These are phyloP conservation scores for Samsoniella hepiali DNA, from an alignment of 2,329 filamentous ascomycete species.

Conservation along the genomic window DNA sequence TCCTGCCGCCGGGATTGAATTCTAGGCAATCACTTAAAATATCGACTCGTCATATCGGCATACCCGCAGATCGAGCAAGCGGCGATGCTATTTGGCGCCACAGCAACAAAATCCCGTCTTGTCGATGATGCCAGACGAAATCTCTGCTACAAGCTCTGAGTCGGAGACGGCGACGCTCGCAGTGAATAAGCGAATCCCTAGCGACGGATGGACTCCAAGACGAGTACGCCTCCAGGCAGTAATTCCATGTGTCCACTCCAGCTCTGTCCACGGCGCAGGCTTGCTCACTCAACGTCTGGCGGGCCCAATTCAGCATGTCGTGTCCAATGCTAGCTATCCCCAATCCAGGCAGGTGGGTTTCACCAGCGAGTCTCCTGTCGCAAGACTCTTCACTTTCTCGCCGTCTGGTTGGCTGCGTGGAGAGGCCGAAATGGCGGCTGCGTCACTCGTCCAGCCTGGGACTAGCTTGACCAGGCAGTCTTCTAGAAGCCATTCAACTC, in stretches of 20 bases:
- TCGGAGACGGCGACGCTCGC: background rate
- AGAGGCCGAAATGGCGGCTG: constrained; percentile 26
- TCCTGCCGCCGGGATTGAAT: background rate
- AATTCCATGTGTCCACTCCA: constrained; percentile 9
- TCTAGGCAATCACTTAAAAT: constrained; percentile 1
- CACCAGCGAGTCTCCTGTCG: background rate
- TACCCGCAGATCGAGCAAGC: constrained; percentile 12
- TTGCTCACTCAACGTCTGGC: constrained; percentile 2
- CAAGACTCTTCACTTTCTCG: constrained; percentile 16
- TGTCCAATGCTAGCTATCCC: constrained; percentile 1
- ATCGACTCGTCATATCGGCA: constrained; percentile 15
- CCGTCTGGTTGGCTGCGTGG: constrained; percentile 29
- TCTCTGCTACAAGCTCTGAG: background rate
- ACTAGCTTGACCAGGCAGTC: constrained; percentile 33
- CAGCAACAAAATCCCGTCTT: background rate
- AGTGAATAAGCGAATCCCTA: background rate
- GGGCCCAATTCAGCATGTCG: constrained; percentile 1
- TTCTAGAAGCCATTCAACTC: constrained; percentile 34
- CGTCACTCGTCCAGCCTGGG: constrained; percentile 24
- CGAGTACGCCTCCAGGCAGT: background rate
- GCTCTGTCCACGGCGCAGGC: background rate
- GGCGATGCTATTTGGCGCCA: background rate
- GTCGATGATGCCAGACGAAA: background rate
- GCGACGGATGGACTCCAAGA: background rate
- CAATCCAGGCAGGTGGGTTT: background rate